Base-by-base conservation (phyloP, 129 eudicot species). In the Flaveria ramosissima region DNA sequence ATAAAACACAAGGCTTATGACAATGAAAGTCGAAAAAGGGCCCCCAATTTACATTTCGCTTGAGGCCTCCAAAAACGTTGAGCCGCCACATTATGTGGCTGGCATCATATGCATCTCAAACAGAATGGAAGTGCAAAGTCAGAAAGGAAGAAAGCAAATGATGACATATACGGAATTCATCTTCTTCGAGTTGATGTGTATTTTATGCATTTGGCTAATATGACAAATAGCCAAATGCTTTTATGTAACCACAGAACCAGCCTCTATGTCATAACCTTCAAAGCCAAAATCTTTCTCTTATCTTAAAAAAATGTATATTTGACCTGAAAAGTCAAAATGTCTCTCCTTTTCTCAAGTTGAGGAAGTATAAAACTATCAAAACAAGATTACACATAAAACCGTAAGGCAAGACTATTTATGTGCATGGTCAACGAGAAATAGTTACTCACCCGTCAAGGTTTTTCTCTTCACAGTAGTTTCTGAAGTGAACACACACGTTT, bases 391-490 rank as follows among this genome's bases (percentile, higher is more conserved):
- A 39, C 19, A 62, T 21, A 77, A 46, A 66, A 56, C 41, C 21
- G 23, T 36, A 65, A 67, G 27, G 52, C 47, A 9, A n/a, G n/a
- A 51, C 21, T 24, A 70, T 26, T 16, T 27, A 36, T 72, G 20
- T 36, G 19, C 50, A 55, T 68, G 75, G 47, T 69, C 41, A 20
- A 23, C 0, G 43, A 57, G 45, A 64, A 11, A 41, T 42, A 46
- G 26, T 41, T 73, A 81, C 96, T 75, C 68, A 87, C 92, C 78
- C 87, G 56, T 89, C 87, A 71, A 66, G 74, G 74, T 88, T 80
- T 77, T 88, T 85, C 75, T 72, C 85, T 76, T 84, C 90, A n/a
- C 90, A 90, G 80, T 32, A 85, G 84, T 78, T 77, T 51, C 90
- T 82, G 77, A 90, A 88, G 51, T 76, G 80, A 79, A 88, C 77